Conservation (phyloP, 345 rosid species). For the Arabidopsis arenosa region DNA sequence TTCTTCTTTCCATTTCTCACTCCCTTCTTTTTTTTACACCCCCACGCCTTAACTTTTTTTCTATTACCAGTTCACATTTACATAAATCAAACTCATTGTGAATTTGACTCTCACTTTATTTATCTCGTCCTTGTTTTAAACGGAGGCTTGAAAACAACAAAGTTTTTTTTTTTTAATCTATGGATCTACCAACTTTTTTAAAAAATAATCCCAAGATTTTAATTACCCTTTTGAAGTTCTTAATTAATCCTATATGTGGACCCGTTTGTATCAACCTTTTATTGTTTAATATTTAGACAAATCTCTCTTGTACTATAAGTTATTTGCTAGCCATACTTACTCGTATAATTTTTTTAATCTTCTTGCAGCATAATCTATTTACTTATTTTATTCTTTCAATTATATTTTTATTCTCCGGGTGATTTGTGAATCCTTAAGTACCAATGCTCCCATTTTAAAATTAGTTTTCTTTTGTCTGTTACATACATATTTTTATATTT, state of each 20-base stretch:
- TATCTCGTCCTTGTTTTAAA: not conserved
- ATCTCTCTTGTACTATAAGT: slow-evolving; percentile 13
- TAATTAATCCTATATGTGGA: slow-evolving; percentile 32
- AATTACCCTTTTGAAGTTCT: slow-evolving; percentile 12
- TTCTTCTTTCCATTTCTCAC: not conserved
- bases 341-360: slow-evolving; percentile 11
- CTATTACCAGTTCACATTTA: slow-evolving; percentile 6
- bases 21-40: not conserved
- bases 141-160: slow-evolving; percentile 16
- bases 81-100: not conserved
- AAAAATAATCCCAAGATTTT: slow-evolving; percentile 36
- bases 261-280: slow-evolving; percentile 28
- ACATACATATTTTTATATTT: slow-evolving; percentile 14
- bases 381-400: slow-evolving; percentile 19
- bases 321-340: slow-evolving; percentile 26
- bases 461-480: slow-evolving; percentile 12
- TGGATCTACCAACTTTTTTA: slow-evolving; percentile 30
- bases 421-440: slow-evolving; percentile 32
- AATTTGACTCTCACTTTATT: slow-evolving; percentile 15
- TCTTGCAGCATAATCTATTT: slow-evolving; percentile 32
- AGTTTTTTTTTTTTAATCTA: not conserved
- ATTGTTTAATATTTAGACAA: slow-evolving; percentile 32
- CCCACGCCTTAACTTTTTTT: not conserved
- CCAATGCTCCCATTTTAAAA: slow-evolving; percentile 1
- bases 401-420: slow-evolving; percentile 41